phyloP scores from a whole-genome alignment of 805 yeast species.

The Brettanomyces naardenensis region DNA sequence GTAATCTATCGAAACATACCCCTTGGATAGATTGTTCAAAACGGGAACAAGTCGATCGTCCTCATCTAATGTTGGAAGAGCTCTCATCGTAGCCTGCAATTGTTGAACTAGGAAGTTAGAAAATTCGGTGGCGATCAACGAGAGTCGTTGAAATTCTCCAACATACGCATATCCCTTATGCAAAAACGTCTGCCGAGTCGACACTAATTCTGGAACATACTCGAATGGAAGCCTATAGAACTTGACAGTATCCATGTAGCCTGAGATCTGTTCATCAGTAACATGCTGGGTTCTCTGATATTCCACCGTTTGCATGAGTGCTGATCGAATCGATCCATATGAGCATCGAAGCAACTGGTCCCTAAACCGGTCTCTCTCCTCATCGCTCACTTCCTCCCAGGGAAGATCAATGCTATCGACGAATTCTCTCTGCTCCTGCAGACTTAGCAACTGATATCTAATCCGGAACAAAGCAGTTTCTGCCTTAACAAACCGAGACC shows the following conservation, averaged over 20 bases:
- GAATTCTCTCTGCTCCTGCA: conserved; percentile 63
- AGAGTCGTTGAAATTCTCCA: conserved; percentile 73
- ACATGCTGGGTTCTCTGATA: conserved; percentile 14
- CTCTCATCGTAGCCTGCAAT: conserved; percentile 62
- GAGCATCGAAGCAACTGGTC: conserved; percentile 50
- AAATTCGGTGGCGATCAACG: conserved; percentile 64
- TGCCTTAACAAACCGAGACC: conserved; percentile 69
- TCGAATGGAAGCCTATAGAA: conserved; percentile 87
- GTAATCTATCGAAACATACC: conserved; percentile 53
- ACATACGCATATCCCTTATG: conserved; percentile 72
- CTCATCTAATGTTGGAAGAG: conserved; percentile 80
- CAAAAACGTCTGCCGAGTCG: conserved; percentile 62
- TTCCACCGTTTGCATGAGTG: conserved; percentile 27
- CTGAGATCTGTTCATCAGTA: conserved; percentile 44
- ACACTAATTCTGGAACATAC: conserved; percentile 68
- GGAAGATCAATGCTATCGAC: conserved; percentile 58
- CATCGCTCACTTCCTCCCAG: conserved; percentile 59
- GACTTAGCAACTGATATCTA: conserved; percentile 57
- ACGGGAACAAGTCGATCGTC: conserved; percentile 86
- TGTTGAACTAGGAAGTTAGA: conserved; percentile 40
- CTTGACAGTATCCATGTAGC: conserved; percentile 48
- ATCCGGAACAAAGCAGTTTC: conserved; percentile 71
- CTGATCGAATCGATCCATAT: conserved; percentile 31
- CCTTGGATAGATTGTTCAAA: conserved; percentile 66
- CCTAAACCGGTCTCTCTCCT: conserved; percentile 47